Conservation (phyloP, 1,284 basidiomycete species). For the Farysia itapuensis region DNA sequence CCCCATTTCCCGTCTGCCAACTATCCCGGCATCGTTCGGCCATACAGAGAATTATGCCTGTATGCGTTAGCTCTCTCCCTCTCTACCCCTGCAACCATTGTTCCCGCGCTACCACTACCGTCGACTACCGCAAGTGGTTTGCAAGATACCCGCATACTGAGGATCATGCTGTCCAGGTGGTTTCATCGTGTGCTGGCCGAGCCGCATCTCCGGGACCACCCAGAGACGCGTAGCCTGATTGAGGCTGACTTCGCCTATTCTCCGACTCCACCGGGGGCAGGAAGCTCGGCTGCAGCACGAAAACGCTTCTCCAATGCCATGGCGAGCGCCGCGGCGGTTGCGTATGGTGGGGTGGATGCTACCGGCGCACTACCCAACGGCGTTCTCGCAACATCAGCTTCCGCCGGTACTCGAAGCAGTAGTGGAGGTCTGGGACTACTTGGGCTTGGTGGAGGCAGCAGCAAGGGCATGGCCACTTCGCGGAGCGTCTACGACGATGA, state of each 20-base stretch:
- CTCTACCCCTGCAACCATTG: conserved; percentile 35
- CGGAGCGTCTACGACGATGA: conserved; percentile 49
- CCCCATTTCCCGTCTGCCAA: conserved; percentile 40
- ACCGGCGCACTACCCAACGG: conserved; percentile 40
- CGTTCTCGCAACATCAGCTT: conserved; percentile 38
- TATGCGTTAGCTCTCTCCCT: conserved; percentile 39
- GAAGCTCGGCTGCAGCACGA: conserved; percentile 34
- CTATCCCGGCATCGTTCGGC: conserved; percentile 40
- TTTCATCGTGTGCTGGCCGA: conserved; percentile 41
- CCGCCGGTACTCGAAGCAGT: conserved; percentile 9
- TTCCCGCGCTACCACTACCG: conserved; percentile 44
- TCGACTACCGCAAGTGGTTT: conserved; percentile 33
- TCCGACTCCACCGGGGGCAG: conserved; percentile 35
- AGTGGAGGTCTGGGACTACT: conserved; percentile 31
- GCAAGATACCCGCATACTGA: conserved; percentile 44
- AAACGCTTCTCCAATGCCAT: conserved; percentile 43
- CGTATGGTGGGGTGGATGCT: conserved; percentile 30
- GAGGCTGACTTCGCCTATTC: conserved; percentile 54
- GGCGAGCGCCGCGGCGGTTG: conserved; percentile 34
- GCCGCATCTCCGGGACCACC: conserved; percentile 33
- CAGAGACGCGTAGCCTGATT: conserved; percentile 48
- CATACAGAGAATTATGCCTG: conserved; percentile 48
- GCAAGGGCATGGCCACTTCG: conserved; percentile 34
- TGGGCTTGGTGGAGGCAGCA: conserved; percentile 20
- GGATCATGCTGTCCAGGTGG: conserved; percentile 42